These are phyloP conservation scores for Pyrus bretschneideri DNA, from an alignment of 306 rosid genomes.

Conservation along the genomic window DNA sequence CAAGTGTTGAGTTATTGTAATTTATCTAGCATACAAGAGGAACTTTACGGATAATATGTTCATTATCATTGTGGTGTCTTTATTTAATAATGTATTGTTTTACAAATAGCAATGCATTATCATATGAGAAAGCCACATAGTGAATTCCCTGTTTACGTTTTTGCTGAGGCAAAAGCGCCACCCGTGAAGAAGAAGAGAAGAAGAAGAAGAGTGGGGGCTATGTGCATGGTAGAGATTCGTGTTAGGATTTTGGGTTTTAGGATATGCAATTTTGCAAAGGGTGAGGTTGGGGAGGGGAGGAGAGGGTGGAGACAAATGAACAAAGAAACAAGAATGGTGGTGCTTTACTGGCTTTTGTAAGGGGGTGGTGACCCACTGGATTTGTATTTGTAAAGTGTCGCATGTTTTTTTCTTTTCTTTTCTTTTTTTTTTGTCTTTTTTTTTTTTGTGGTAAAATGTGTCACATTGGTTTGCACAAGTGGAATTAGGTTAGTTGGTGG, in stretches of 20 bases:
- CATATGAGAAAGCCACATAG: too few relatives aligned
- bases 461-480: background rate
- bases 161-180: background rate
- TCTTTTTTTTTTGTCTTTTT: too few relatives aligned
- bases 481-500: background rate
- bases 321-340: background rate
- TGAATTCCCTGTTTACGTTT: background rate
- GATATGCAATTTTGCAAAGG: too few relatives aligned
- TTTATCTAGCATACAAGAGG: too few relatives aligned
- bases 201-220: background rate
- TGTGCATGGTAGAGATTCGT: background rate
- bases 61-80: too few relatives aligned
- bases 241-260: background rate
- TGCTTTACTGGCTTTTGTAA: background rate
- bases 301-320: background rate
- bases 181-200: background rate
- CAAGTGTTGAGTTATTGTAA: too few relatives aligned
- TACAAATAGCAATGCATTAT: too few relatives aligned
- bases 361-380: background rate
- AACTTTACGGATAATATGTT: too few relatives aligned
- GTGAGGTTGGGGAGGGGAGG: background rate
- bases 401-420: background rate
- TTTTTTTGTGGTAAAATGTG: background rate
- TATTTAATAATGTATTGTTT: too few relatives aligned
- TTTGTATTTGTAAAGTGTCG: background rate